These are phyloP conservation scores for Trichoderma parareesei DNA, from an alignment of 495 filamentous ascomycete species.

Conservation along the genomic window DNA sequence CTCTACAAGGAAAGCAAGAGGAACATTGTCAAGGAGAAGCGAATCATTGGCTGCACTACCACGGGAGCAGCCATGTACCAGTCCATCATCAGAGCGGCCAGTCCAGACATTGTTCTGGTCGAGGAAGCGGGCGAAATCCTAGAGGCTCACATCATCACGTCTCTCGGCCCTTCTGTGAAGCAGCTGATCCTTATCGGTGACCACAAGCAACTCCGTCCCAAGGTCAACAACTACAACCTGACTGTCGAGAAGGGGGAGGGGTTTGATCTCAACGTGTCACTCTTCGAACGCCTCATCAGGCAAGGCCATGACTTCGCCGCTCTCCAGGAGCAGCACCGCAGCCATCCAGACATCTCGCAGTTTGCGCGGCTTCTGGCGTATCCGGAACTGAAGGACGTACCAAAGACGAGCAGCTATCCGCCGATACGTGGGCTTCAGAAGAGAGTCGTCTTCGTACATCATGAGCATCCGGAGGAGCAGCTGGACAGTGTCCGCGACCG, in stretches of 20 bases:
- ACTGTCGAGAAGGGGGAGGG: constrained; percentile 59
- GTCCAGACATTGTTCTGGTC: constrained; percentile 51
- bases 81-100: constrained; percentile 40
- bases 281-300: constrained; percentile 64
- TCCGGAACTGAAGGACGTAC: constrained; percentile 52
- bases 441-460: constrained; percentile 60
- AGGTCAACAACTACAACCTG: constrained; percentile 56
- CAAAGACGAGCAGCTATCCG: constrained; percentile 41
- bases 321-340: constrained; percentile 58
- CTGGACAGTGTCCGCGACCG: constrained; percentile 38
- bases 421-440: constrained; percentile 50
- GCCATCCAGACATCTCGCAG: constrained; percentile 60
- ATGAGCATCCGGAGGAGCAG: constrained; percentile 45
- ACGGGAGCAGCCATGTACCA: constrained; percentile 61
- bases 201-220: constrained; percentile 68
- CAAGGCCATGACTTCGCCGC: constrained; percentile 47
- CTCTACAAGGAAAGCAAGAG: constrained; percentile 39
- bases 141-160: constrained; percentile 60
- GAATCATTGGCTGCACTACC: constrained; percentile 69
- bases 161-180: constrained; percentile 49
- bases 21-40: constrained; percentile 42
- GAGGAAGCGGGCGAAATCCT: constrained; percentile 79
- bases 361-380: constrained; percentile 56
- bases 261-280: constrained; percentile 60
- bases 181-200: constrained; percentile 71